Evolutionary conservation across 208 protist genomes (phyloP), one percentile per base, ranked within the genome.

Genomic region (Leptomonas seymouri): DNA sequence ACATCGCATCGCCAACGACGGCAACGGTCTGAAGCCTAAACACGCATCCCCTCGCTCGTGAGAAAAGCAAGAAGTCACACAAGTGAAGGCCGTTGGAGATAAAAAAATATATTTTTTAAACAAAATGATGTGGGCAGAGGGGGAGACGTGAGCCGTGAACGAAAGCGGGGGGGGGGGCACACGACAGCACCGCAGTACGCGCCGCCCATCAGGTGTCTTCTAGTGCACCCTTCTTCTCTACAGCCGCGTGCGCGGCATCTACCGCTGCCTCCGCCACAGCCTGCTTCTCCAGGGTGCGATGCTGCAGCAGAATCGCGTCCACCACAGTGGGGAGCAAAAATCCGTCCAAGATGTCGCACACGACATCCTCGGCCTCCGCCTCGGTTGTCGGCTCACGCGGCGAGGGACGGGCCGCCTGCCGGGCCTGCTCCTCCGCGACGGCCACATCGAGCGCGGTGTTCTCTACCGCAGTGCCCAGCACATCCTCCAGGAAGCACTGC

Each of bases 321-420:
- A 91, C 78, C 5, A 89, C 82, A 14, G 87, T 76, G 9, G 85
- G 88, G 21, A 96, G 73, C 16, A 96, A 56, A 59, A 96, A 93
- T 1, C 54, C 53, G 54, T 96, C 91, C 16, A 96, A 67, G 71
- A 96, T 83, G 68, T 92, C 87, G 71, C 91, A 94, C 31, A 93
- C 91, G 0, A 82, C 15, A 2, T 53, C 54, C 23, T 81, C 62
- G 6, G 60, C 69, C 53, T 80, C 75, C 0, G 49, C 31, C n/a
- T 76, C 67, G 3, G 39, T 74, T 8, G 63, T 20, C 8, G 78
- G 74, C n/a, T 75, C 57, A 8, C 57, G 46, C 0, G 71, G 68
- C 6, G 81, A 51, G 3, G 76, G 63, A 21, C 85, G 66, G 14
- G 72, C 68, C 1, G 80, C 79, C 70, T 89, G 78, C 9, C 88